A percentile compares a stretch with the other conserved stretches of the same genome.
These are phyloP conservation scores for Ceratocystis alfenasii DNA, from an alignment of 2,329 filamentous ascomycete genomes.

Conservation along the genomic window DNA sequence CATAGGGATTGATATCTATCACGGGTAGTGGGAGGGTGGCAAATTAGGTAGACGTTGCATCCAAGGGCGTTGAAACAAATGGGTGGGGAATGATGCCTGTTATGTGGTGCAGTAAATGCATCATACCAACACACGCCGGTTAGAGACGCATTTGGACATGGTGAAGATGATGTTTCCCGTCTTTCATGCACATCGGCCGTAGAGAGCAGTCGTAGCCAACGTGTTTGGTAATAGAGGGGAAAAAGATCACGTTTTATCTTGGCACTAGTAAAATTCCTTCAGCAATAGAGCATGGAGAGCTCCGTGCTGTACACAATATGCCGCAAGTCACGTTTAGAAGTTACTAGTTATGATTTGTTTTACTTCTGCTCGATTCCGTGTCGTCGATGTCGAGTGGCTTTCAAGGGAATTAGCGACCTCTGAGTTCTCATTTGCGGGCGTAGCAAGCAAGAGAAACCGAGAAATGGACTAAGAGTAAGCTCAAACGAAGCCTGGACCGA, in stretches of 20 bases:
- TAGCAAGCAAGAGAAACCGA: background rate
- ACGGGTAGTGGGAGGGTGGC: background rate
- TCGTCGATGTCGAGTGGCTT: background rate
- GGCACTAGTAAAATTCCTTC: constrained; percentile 47
- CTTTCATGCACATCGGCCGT: constrained; percentile 44
- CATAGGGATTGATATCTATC: background rate
- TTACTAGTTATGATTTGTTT: background rate
- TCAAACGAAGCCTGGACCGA: background rate
- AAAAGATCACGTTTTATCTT: constrained; percentile 33
- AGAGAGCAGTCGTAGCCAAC: constrained; percentile 30
- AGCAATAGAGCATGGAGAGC: constrained; percentile 42
- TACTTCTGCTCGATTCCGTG: background rate
- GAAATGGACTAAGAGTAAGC: background rate
- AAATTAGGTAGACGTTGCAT: background rate
- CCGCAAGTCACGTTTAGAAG: constrained; percentile 27
- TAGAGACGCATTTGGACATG: background rate
- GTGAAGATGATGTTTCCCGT: constrained; percentile 34
- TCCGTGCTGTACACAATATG: constrained; percentile 51
- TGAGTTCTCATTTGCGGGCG: background rate
- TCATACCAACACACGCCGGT: background rate
- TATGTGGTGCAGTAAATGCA: too few species aligned
- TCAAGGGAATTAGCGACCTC: background rate
- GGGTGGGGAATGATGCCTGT: too few species aligned
- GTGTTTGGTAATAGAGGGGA: constrained; percentile 49
- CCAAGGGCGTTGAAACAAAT: too few species aligned